Base-by-base conservation (phyloP, 768 basidiomycete genomes). In the Gymnopilus dilepis region DNA sequence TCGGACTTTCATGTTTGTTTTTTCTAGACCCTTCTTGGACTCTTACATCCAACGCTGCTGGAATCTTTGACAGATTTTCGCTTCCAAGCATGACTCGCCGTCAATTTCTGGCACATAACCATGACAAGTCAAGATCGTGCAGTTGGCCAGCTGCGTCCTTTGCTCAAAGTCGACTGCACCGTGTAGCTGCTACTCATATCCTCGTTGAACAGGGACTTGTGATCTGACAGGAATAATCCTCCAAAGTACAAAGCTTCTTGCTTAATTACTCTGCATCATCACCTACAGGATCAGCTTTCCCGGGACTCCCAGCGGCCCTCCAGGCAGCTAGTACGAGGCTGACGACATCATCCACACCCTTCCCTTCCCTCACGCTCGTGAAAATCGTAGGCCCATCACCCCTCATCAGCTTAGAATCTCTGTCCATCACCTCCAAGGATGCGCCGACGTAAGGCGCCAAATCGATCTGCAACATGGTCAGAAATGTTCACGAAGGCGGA, bases 311-410 rank as follows among this genome's bases (percentile, higher is more conserved):
- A 11, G 92, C 90, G 17, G 84, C 79, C 72, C 84, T 86, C 97
- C 96, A 98, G n/a, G 94, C 94, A 12, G 88, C 89, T 22, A 95
- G 76, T 63, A 98, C 84, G 33, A 98, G 81, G 37, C 88, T 86
- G 15, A 89, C 85, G 7, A 97, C 84, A 63, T 95, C 92, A 31
- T 91, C 86, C 0, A 98, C 87, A 0, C 94, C 94, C 59, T 84
- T 87, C 28, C 79, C 81, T 60, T 92, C 81, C 70, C 91, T 88
- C 58, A 99, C 86, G 66, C 91, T 92, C 0, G 91, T 84, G 74
- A 99, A 99, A 19, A 98, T 69, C 0, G 97, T 99, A 2, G 97
- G 97, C 0, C 97, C 97, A 61, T 90, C 86, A 34, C 96, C 97
- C 26, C 97, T 86, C 96, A 99, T 98, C 62, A 91, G 76, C 71